phyloP scores from a whole-genome alignment of 805 yeast species.

The Yamadazyma akitaensis region DNA sequence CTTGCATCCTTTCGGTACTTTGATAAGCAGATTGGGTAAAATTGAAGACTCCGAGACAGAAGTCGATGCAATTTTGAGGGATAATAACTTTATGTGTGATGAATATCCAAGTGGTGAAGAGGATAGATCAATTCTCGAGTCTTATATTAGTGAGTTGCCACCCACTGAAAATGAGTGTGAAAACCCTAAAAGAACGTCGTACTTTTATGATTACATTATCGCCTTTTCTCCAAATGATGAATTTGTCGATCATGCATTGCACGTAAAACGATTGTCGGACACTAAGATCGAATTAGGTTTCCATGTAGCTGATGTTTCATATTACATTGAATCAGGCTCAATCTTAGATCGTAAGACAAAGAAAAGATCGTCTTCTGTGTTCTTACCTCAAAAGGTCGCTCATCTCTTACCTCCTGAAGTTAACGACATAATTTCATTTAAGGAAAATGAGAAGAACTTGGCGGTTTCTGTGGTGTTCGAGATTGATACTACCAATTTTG shows the following conservation, averaged over 20 bases:
- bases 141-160: constrained; percentile 35
- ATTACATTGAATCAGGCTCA: constrained; percentile 68
- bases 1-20: constrained; percentile 94
- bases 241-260: constrained; percentile 75
- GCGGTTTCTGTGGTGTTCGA: constrained; percentile 78
- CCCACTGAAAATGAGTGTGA: constrained; percentile 36
- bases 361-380: constrained; percentile 86
- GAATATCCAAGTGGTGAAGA: constrained; percentile 57
- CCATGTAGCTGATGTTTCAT: constrained; percentile 79
- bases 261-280: constrained; percentile 60
- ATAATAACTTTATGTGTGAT: constrained; percentile 76
- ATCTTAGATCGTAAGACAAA: constrained; percentile 83
- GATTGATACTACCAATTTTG: constrained; percentile 67
- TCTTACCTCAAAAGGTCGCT: constrained; percentile 71
- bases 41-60: constrained; percentile 76
- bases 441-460: constrained; percentile 55
- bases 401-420: constrained; percentile 68
- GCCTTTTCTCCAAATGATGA: constrained; percentile 58
- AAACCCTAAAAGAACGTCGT: constrained; percentile 46
- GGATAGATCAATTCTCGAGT: constrained; percentile 8
- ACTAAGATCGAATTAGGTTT: constrained; percentile 76
- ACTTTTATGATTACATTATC: constrained; percentile 57
- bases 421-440: constrained; percentile 58
- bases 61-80: constrained; percentile 84
- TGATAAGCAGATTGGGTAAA: constrained; percentile 81